Evolutionary conservation across 208 protist species (phyloP), one percentile per base, ranked within the genome.

Genomic region (Trypanosoma caninum): DNA sequence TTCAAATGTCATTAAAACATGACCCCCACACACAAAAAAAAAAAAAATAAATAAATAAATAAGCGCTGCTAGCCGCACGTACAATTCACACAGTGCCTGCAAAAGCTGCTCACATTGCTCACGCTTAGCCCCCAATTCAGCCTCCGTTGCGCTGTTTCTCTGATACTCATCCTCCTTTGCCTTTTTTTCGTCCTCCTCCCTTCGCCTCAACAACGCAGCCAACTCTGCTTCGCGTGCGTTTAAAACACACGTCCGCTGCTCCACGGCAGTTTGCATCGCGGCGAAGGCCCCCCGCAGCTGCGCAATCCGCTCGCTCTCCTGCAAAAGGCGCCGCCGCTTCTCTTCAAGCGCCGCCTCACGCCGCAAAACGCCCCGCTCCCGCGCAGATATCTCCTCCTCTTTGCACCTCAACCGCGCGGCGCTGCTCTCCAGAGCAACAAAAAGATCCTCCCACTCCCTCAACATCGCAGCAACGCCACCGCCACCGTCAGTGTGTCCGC

Each of bases 221-320:
- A 61, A 16, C 46, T 64, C 46, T 8, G 45, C 44, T 28, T 64
- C 58, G 22, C 58, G 58, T 22, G 55, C 20, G 45, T 44, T 54
- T 10, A 55, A 46, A 6, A 55, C 46, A 22, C 46, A 34, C 18
- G 58, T 54, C 14, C 58, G 58, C 34, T 64, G 2, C 31, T 64
- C 58, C 3, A 64, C 31, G 14, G 58, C 45, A 18, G 10, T 35
- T 16, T 46, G 58, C 18, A 64, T 22, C 3, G 10, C 34, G 11
- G 28, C n/a, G 23, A 52, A 20, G 5, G 27, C 28, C 11, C 22
- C 46, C 22, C 33, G 58, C 8, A 6, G 13, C 28, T 46, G 16
- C 18, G 46, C 34, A 23, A 64, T 28, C 1, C 22, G 58, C 27
- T 42, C 23, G 30, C 23, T 52, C 46, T 42, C 58, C 22, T 64